Base-by-base conservation (phyloP, 768 basidiomycete species). In the Pleurotus citrinopileatus region DNA sequence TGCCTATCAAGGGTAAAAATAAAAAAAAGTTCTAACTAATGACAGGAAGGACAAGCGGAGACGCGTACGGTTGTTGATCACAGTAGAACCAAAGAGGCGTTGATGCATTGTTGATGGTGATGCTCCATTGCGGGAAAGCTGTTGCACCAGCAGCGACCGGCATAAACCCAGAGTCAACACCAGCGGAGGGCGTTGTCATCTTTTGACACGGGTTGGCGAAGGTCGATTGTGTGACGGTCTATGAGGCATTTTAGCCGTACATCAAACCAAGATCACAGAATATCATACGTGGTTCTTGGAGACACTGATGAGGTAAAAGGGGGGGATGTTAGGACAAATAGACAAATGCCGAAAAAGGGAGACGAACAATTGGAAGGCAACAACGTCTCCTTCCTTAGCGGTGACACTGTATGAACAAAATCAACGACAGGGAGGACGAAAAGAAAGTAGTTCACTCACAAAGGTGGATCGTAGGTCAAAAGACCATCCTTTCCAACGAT, bases 81-180 rank as follows among this genome's bases (percentile, higher is more conserved):
- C 80, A 83, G 68, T 71, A 79, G 72, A 80, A 81, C 80, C 80
- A 83, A 43, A 81, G 66, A n/a, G 80, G 78, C 6, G 68, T 66
- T 22, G 67, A 63, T 45, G 67, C 67, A 32, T 73, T 67, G 27
- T 68, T 59, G 22, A 73, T 58, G 5, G 65, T 68, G 55, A 72
- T 63, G 3, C 71, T 68, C 67, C 69, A 76, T 44, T 69, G 62
- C 13, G 73, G 68, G 56, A 69, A 62, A 23, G 52, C 20, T 8
- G 75, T 70, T 3, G 76, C 65, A 53, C 64, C 65, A 4, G 71
- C 61, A 3, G 69, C 61, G 20, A 79, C 76, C 5, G 64, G 55
- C 55, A 70, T 65, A 67, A 70, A 80, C 32, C 77, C 77, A 36
- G 79, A 82, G 64, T 80, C 73, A 38, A 77, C 64, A 42, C 72